Evolutionary conservation across 2,329 filamentous ascomycete species (phyloP).

Genomic region (Aureobasidium sp.): DNA sequence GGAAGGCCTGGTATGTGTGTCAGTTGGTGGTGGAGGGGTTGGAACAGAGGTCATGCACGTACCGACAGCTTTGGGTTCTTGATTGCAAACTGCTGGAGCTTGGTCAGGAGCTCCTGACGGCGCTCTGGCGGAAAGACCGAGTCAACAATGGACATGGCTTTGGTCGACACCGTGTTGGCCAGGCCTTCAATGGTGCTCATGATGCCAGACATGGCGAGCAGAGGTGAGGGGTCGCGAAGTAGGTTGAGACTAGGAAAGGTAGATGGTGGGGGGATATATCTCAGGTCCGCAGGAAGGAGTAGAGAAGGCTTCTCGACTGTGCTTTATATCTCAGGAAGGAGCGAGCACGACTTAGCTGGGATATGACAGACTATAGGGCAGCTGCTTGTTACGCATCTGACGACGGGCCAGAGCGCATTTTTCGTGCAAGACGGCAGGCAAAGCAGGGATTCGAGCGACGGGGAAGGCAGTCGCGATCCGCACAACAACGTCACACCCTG

Average conservation of each 20-base stretch:
- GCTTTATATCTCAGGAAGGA: background rate
- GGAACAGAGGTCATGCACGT: slow-evolving; percentile 24
- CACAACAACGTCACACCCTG: background rate
- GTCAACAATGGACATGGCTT: slow-evolving; percentile 36
- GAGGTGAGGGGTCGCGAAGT: background rate
- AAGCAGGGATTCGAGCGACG: background rate
- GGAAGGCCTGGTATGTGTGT: slow-evolving; percentile 49
- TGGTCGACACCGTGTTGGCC: slow-evolving; percentile 20
- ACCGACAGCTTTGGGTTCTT: slow-evolving; percentile 63
- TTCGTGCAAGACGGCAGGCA: background rate
- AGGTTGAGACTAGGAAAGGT: slow-evolving; percentile 1
- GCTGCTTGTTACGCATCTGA: background rate
- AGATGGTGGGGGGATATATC: background rate
- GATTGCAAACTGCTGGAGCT: slow-evolving; percentile 47
- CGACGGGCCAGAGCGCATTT: background rate
- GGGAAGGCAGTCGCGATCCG: background rate
- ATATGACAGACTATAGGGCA: background rate
- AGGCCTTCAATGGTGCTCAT: slow-evolving; percentile 23
- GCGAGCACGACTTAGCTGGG: background rate
- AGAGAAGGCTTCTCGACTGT: background rate
- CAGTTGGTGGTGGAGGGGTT: background rate
- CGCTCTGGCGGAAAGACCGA: slow-evolving; percentile 50
- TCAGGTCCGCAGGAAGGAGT: background rate
- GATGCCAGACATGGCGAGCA: slow-evolving; percentile 14
- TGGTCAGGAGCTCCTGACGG: slow-evolving; percentile 48